Conservation (phyloP, 768 basidiomycete genomes). For the Lactarius hatsudake region DNA sequence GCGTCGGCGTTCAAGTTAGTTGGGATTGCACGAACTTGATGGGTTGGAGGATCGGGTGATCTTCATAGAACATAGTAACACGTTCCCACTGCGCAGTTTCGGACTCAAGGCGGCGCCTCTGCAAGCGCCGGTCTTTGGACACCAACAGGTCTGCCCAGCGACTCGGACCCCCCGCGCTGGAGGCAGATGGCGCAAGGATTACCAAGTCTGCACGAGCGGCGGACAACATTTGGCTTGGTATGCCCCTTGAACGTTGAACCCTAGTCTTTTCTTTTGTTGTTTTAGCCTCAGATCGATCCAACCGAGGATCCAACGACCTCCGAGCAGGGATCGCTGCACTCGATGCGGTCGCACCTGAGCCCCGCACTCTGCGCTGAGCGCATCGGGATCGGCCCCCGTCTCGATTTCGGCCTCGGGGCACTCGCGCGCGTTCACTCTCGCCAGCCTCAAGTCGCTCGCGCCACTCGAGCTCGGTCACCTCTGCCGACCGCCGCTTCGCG, state of each 20-base stretch:
- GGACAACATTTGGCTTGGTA: slow-evolving; percentile 64
- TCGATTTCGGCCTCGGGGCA: slow-evolving; percentile 48
- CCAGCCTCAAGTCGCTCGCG: slow-evolving; percentile 42
- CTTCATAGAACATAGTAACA: slow-evolving; percentile 7
- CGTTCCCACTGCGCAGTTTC: too few species aligned
- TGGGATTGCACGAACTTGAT: too few species aligned
- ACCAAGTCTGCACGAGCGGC: slow-evolving; percentile 35
- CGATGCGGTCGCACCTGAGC: slow-evolving; percentile 56
- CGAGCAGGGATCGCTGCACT: slow-evolving; percentile 64
- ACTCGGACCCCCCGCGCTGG: slow-evolving; percentile 41
- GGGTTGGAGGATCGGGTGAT: slow-evolving; percentile 17
- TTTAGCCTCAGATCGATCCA: slow-evolving; percentile 45
- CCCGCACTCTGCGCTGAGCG: slow-evolving; percentile 45
- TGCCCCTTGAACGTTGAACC: slow-evolving; percentile 35
- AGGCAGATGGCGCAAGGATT: slow-evolving; percentile 46
- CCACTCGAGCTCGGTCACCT: slow-evolving; percentile 55
- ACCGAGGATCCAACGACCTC: slow-evolving; percentile 44
- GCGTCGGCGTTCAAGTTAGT: too few species aligned
- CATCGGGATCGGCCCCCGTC: slow-evolving; percentile 48
- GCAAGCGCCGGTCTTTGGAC: slow-evolving; percentile 27
- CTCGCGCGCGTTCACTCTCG: slow-evolving; percentile 33
- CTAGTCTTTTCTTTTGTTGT: too few species aligned
- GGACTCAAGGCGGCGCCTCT: too few species aligned
- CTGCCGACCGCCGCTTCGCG: slow-evolving; percentile 44
- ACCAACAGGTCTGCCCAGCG: slow-evolving; percentile 10